phyloP scores from a whole-genome alignment of 2,329 filamentous ascomycete species.

The Teratosphaeria zuluensis region DNA sequence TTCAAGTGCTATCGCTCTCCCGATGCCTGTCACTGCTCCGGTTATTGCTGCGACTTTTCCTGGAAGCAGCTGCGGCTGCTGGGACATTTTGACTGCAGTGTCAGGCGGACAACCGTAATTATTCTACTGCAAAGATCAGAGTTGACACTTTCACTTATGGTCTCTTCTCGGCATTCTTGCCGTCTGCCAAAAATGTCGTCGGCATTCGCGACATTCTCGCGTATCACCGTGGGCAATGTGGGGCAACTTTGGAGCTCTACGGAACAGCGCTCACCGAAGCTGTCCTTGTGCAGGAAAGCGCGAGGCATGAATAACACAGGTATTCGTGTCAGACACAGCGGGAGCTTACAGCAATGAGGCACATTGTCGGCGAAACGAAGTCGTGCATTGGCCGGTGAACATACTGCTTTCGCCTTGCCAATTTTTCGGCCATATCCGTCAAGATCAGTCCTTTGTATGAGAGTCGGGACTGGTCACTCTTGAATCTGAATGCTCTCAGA shows the following conservation, averaged over 20 bases:
- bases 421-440: not conserved
- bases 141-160: not conserved
- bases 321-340: too few species aligned
- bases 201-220: not conserved
- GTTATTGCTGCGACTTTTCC: conserved; percentile 80
- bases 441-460: not conserved
- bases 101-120: not conserved
- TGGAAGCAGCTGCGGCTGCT: conserved; percentile 40
- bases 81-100: not conserved
- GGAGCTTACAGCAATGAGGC: not conserved
- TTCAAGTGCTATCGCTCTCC: conserved; percentile 71
- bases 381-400: not conserved
- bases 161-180: not conserved
- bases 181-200: not conserved
- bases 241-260: not conserved
- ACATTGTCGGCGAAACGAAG: not conserved
- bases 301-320: not conserved
- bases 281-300: not conserved
- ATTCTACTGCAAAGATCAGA: not conserved
- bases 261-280: conserved; percentile 1
- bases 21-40: conserved; percentile 77
- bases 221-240: not conserved
- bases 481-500: not conserved
- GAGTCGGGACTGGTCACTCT: not conserved
- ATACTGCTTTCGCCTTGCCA: not conserved